Evolutionary conservation across 169 alveolate genomes (phyloP).

Genomic region (Plasmodium vivax): DNA sequence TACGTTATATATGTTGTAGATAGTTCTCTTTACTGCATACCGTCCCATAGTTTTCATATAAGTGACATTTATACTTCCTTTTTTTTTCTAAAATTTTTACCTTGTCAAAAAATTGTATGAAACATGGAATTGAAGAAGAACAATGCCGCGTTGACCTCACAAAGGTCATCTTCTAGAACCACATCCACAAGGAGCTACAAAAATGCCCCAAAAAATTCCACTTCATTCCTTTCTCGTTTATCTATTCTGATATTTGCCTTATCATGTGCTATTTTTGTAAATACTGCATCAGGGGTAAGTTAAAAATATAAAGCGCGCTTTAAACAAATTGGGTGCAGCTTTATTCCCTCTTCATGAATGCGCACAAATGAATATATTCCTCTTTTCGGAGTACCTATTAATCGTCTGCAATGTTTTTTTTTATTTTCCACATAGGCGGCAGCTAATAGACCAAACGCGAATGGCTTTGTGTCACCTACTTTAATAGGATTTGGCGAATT

Average conservation of each 20-base stretch:
- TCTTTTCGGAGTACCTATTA: neutral
- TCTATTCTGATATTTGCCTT: conserved; percentile 3
- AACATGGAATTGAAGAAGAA: conserved; percentile 15
- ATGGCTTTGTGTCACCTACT: neutral
- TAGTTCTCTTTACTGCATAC: neutral
- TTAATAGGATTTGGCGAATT: neutral
- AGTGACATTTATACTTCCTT: neutral
- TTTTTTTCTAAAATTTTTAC: neutral
- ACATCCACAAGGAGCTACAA: neutral
- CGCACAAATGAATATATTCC: neutral
- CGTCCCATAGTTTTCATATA: neutral
- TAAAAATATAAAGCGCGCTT: neutral
- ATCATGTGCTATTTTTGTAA: conserved; percentile 9
- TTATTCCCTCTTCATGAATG: neutral
- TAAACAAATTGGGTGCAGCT: neutral
- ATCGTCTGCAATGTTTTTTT: neutral
- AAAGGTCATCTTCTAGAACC: neutral
- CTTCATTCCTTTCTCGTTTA: conserved; percentile 3
- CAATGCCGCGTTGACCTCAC: neutral
- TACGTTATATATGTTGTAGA: neutral
- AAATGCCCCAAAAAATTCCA: neutral
- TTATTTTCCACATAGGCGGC: neutral
- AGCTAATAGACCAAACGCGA: neutral
- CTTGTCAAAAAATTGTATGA: neutral
- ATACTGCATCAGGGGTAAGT: conserved; percentile 7